Percentiles rank a stretch among this genome's conserved stretches.
phyloP scores from a whole-genome alignment of 345 rosid genomes.

The Eucalyptus rudis region DNA sequence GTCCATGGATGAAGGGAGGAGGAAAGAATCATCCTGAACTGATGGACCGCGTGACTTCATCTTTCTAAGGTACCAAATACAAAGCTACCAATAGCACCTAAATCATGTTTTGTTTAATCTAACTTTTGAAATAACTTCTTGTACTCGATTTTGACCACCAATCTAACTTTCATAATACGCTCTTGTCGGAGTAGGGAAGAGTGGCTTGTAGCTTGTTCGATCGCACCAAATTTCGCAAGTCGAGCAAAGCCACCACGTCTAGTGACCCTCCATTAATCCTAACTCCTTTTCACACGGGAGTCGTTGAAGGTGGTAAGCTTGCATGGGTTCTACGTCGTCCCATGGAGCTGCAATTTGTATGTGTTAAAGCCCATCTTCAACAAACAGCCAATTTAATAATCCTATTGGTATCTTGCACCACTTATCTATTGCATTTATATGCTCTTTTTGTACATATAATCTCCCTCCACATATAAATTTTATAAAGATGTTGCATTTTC shows the following conservation, averaged over 20 bases:
- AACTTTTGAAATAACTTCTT: background rate
- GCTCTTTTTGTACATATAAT: background rate
- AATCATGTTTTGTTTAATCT: background rate
- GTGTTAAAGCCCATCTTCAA: background rate
- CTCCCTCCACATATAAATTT: background rate
- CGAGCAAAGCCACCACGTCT: background rate
- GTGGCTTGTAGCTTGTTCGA: background rate
- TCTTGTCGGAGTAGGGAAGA: background rate
- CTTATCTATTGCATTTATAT: background rate
- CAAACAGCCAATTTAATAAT: background rate
- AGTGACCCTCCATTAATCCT: background rate
- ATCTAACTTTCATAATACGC: background rate
- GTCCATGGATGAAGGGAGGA: background rate
- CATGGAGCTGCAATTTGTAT: background rate
- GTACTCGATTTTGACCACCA: background rate
- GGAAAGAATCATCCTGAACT: background rate
- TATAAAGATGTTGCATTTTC: background rate
- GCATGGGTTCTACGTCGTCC: background rate
- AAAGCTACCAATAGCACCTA: background rate
- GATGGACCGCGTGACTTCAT: background rate
- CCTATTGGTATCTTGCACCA: too few species aligned
- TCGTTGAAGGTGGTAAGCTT: background rate
- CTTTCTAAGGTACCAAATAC: background rate
- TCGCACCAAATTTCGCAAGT: background rate
- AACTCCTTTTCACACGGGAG: background rate